Conservation (phyloP, 768 basidiomycete species). For the Leccinellum luteum region DNA sequence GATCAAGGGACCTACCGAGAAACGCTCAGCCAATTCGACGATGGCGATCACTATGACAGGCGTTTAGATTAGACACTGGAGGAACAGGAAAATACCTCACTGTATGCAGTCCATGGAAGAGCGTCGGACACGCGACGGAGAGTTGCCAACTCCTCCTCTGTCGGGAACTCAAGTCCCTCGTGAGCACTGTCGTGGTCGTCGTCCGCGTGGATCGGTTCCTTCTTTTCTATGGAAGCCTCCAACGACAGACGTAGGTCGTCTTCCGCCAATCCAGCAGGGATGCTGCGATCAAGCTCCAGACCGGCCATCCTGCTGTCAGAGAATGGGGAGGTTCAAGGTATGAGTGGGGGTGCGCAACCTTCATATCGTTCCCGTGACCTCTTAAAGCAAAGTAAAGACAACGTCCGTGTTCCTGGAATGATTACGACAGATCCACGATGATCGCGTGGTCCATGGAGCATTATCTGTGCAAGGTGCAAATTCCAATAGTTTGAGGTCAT, state of each 20-base stretch:
- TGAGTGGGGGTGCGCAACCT: neutral
- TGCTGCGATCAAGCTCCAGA: constrained; percentile 6
- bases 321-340: neutral
- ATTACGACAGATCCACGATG: neutral
- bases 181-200: constrained; percentile 36
- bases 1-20: constrained; percentile 46
- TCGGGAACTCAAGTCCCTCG: constrained; percentile 61
- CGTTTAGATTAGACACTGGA: neutral
- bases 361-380: neutral
- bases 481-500: neutral
- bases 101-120: constrained; percentile 57
- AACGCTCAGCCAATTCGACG: constrained; percentile 71
- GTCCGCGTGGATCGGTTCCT: constrained; percentile 7
- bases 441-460: neutral
- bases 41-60: constrained; percentile 53
- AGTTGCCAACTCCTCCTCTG: constrained; percentile 55
- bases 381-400: constrained; percentile 6
- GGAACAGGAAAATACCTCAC: constrained; percentile 1
- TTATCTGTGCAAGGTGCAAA: neutral
- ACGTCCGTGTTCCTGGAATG: neutral
- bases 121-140: constrained; percentile 60
- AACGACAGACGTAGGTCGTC: constrained; percentile 5
- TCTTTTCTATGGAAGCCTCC: constrained; percentile 20
- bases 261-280: constrained; percentile 14
- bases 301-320: constrained; percentile 8